Base-by-base conservation (phyloP, 192 early-diverging fungal species). In the Coemansia sp. region DNA sequence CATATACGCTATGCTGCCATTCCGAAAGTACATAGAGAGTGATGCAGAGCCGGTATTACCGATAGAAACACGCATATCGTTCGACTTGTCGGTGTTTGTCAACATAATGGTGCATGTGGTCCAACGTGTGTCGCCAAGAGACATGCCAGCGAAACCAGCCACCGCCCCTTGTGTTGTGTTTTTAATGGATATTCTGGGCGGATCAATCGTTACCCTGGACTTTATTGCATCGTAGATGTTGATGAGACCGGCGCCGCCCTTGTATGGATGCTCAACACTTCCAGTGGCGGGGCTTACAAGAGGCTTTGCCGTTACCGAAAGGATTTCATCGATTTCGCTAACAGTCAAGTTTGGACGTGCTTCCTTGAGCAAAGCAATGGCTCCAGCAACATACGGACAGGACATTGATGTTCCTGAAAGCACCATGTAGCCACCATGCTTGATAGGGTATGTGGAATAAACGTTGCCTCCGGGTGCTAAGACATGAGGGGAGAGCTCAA, bases 331-430 rank as follows among this genome's bases (percentile, higher is more conserved):
- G 7, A 69, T 57, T 15, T 69, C 59, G 28, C 53, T 33, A 3
- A 62, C 52, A 18, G 67, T 40, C 9, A 62, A n/a, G 0, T 58
- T 29, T 9, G 83, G 84, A 25, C 67, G 61, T 7, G 79, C 79
- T 58, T 90, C 84, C 49, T 86, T 74, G 12, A 89, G 66, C 29
- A 95, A 70, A 1, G 91, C 92, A 3, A 86, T 71, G 3, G 86
- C 66, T 8, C 92, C 93, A 20, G 89, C 84, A 20, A 89, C 71
- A 64, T 91, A 90, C 0, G 93, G 91, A 26, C 85, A 80, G 5
- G 94, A 84, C 94, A 95, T 94, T 28, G 89, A 91, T 10, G 94
- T 94, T 20, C 92, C 94, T 20, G 86, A 84, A n/a, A 82, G 39
- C 20, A 81, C 64, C 26, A 66, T 66, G 15, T 84, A 86, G 26